A percentile compares a stretch with the other conserved stretches of the same genome.
phyloP scores from a whole-genome alignment of 2,329 filamentous ascomycete genomes.

The Epichloe coenophiala region DNA sequence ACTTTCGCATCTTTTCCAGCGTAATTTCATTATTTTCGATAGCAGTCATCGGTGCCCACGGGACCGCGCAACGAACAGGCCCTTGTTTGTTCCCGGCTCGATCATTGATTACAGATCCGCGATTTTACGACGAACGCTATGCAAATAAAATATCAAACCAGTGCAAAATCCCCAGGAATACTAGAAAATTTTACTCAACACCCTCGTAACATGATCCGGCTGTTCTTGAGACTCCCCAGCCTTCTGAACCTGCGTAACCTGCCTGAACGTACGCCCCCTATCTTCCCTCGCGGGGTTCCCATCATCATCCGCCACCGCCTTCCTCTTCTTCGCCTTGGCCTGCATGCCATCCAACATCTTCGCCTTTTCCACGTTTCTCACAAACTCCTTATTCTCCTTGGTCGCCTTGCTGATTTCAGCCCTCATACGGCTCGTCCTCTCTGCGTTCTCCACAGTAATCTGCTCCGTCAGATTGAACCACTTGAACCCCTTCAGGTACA shows the following conservation, averaged over 20 bases:
- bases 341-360: conserved; percentile 70
- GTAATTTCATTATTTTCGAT: too few relatives aligned
- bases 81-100: too few relatives aligned
- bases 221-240: conserved; percentile 30
- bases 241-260: conserved; percentile 46
- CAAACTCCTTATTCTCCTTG: conserved; percentile 70
- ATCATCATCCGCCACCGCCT: conserved; percentile 13
- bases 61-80: too few relatives aligned
- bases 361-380: conserved; percentile 63
- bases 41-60: too few relatives aligned
- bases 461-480: conserved; percentile 66
- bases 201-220: conserved; percentile 42
- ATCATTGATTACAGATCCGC: not conserved
- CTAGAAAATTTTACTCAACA: conserved; percentile 53
- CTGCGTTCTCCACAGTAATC: conserved; percentile 70
- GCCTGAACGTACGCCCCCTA: conserved; percentile 44
- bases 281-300: conserved; percentile 10
- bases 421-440: conserved; percentile 59
- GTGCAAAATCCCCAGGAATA: too few relatives aligned
- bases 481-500: conserved; percentile 74
- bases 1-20: too few relatives aligned
- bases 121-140: not conserved
- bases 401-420: conserved; percentile 65
- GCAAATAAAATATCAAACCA: not conserved
- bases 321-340: conserved; percentile 35